phyloP scores from a whole-genome alignment of 139 green algal genomes.

The Tetraselmis chui region DNA sequence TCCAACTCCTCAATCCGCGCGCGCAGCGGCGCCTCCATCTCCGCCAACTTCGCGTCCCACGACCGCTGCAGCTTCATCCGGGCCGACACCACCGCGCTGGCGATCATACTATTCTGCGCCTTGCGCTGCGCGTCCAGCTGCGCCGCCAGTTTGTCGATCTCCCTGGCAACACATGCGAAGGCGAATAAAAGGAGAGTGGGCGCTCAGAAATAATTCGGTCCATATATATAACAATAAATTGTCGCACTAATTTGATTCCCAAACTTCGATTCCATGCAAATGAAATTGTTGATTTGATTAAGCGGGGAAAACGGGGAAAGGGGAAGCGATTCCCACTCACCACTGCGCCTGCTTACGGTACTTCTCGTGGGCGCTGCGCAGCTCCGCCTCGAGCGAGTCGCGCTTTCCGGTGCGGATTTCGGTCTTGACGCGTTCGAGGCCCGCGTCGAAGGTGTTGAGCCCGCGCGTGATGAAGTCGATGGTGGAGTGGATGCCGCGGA shows the following conservation, averaged over 20 bases:
- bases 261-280: too few species aligned
- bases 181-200: too few species aligned
- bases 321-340: too few species aligned
- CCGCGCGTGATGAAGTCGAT: background rate
- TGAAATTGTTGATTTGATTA: too few species aligned
- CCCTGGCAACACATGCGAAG: too few species aligned
- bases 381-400: background rate
- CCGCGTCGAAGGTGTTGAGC: background rate
- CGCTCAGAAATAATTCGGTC: too few species aligned
- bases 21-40: background rate
- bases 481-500: background rate
- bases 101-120: background rate
- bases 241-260: too few species aligned
- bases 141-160: background rate
- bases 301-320: too few species aligned
- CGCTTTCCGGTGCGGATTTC: background rate
- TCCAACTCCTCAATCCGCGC: background rate
- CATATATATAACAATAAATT: too few species aligned
- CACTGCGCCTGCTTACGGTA: background rate
- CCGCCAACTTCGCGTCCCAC: background rate
- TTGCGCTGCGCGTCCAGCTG: background rate
- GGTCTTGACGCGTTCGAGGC: background rate
- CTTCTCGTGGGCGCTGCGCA: background rate
- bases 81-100: background rate
- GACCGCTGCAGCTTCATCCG: background rate